Evolutionary conservation across 805 yeast genomes (phyloP), one percentile per base, ranked within the genome.

Genomic region (Torulaspora delbrueckii): DNA sequence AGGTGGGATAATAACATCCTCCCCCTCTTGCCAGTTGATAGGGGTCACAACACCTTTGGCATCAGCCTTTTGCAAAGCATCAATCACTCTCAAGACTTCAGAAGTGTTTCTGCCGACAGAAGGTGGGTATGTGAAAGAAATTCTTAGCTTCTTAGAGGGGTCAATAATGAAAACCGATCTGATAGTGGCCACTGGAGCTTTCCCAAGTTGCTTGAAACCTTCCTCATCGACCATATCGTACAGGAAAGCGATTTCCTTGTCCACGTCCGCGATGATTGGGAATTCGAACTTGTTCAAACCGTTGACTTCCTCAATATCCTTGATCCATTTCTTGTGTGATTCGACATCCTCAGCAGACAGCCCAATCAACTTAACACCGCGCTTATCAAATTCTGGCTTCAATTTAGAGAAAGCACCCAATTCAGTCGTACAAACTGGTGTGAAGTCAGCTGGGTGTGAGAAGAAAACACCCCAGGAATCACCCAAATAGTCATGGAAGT

Each of bases 341-440:
- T 83, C 85, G 52, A 87, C 75, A 57, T 78, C 82, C 69, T 89
- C 90, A 51, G 96, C 91, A 45, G 95, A 85, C 57, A 89, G 74
- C 52, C 96, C 97, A 68, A 89, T 84, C 69, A 89, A 77, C 74
- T 89, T 88, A 65, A 84, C 86, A 63, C 80, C 79, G 75, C 96
- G 81, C 70, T 83, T 75, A 63, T 82, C 81, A 61, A 89, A 89
- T 68, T 89, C 96, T 45, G 89, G 87, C 73, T 87, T 86, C 70
- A 88, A 78, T 59, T 81, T 78, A 53, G 96, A 89, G 61, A 89
- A 90, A 16, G 96, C 96, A 57, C 96, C 96, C 63, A 89, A 77
- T 74, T 89, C 97, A 46, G 96, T 89, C 62, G 96, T 90, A 71
- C 97, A 89, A 45, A 89, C 96, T 39, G 97, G 97, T 14, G 97